Conservation (phyloP, 106 monocot species). For the Phalaenopsis equestris region DNA sequence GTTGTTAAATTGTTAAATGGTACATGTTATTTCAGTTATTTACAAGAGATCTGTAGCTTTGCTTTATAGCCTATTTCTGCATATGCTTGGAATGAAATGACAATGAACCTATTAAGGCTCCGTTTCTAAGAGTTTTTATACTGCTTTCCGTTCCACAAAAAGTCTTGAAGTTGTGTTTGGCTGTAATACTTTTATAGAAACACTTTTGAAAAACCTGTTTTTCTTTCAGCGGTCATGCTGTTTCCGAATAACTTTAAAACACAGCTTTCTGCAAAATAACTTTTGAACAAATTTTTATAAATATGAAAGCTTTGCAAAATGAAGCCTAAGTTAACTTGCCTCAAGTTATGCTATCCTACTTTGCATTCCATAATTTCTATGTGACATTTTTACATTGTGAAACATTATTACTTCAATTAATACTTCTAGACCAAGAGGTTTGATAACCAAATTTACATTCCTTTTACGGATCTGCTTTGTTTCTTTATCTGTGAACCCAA, state of each 20-base stretch:
- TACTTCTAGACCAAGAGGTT: not conserved
- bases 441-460: not conserved
- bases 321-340: not conserved
- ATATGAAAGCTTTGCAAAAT: too few species aligned
- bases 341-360: not conserved
- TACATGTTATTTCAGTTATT: not conserved
- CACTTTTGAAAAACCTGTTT: too few species aligned
- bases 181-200: too few species aligned
- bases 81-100: not conserved
- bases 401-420: not conserved
- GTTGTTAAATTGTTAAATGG: not conserved
- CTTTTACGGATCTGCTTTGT: not conserved
- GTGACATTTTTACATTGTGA: not conserved
- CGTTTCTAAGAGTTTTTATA: too few species aligned
- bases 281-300: too few species aligned
- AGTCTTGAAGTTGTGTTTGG: too few species aligned
- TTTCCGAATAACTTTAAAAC: too few species aligned
- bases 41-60: not conserved
- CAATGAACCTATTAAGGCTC: not conserved
- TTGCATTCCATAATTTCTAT: too few species aligned
- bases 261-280: too few species aligned
- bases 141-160: too few species aligned
- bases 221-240: too few species aligned
- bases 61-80: not conserved
- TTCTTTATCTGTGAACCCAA: not conserved